Evolutionary conservation across 345 rosid species (phyloP).

Genomic region (Erysimum cheiranthoides): DNA sequence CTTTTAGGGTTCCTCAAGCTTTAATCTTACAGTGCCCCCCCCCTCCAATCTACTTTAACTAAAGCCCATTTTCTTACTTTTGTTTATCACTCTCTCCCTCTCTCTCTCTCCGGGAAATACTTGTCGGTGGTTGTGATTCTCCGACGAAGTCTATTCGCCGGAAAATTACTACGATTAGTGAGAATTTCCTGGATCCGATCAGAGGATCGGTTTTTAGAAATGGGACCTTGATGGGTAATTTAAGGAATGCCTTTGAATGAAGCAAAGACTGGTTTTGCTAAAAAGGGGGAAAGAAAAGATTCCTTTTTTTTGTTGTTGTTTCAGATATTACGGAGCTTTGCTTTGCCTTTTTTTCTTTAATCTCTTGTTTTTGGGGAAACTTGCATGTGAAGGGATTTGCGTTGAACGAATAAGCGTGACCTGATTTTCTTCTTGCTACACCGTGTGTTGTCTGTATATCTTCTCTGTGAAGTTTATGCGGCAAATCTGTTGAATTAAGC

Average conservation of each 20-base stretch:
- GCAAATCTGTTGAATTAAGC: constrained; percentile 33
- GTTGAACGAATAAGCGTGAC: constrained; percentile 58
- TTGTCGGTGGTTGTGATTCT: constrained; percentile 41
- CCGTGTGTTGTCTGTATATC: constrained; percentile 25
- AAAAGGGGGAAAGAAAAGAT: constrained; percentile 30
- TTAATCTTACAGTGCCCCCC: constrained; percentile 40
- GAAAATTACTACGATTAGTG: constrained; percentile 26
- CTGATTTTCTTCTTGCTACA: constrained; percentile 40
- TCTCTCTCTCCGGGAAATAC: not conserved
- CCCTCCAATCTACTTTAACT: constrained; percentile 38
- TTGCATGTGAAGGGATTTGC: constrained; percentile 64
- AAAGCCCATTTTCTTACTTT: constrained; percentile 38
- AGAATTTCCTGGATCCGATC: constrained; percentile 37
- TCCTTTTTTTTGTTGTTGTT: constrained; percentile 29
- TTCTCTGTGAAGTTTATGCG: constrained; percentile 27
- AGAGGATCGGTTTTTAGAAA: constrained; percentile 10
- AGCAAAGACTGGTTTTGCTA: constrained; percentile 34
- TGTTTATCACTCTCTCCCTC: constrained; percentile 4
- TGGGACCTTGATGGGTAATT: constrained; percentile 40
- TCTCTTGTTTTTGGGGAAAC: constrained; percentile 48
- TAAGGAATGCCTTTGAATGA: constrained; percentile 43
- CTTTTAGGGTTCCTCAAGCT: constrained; percentile 35
- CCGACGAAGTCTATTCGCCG: constrained; percentile 32
- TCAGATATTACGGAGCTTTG: constrained; percentile 47
- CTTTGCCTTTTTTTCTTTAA: constrained; percentile 22